These are phyloP conservation scores for Botryotinia convoluta DNA, from an alignment of 2,329 filamentous ascomycete species.

Conservation along the genomic window DNA sequence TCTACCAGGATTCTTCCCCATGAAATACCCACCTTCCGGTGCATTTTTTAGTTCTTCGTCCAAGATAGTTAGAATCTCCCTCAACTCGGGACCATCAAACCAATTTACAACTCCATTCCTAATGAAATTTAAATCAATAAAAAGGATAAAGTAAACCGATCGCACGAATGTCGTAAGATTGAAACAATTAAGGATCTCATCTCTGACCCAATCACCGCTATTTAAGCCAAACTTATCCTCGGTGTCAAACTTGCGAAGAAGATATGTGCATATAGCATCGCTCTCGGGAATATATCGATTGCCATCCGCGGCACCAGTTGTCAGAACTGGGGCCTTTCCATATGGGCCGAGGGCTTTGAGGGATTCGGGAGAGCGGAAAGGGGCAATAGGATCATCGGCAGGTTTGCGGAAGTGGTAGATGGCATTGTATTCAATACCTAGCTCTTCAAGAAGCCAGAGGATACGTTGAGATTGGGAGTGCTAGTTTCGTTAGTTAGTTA, in stretches of 20 bases:
- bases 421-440: slow-evolving; percentile 72
- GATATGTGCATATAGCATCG: slow-evolving; percentile 36
- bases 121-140: slow-evolving; percentile 29
- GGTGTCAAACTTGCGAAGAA: slow-evolving; percentile 39
- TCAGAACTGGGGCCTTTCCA: slow-evolving; percentile 77
- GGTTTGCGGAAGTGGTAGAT: slow-evolving; percentile 66
- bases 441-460: slow-evolving; percentile 66
- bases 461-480: slow-evolving; percentile 65
- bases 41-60: slow-evolving; percentile 29
- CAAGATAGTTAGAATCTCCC: slow-evolving; percentile 24
- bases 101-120: slow-evolving; percentile 17
- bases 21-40: slow-evolving; percentile 29
- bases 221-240: slow-evolving; percentile 33
- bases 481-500: slow-evolving; percentile 40
- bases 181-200: slow-evolving; percentile 35
- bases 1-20: slow-evolving; percentile 35
- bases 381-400: slow-evolving; percentile 44
- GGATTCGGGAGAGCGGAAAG: slow-evolving; percentile 62
- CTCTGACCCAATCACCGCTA: slow-evolving; percentile 36
- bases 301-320: slow-evolving; percentile 33
- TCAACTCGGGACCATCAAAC: slow-evolving; percentile 24
- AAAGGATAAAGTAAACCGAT: slow-evolving; percentile 26
- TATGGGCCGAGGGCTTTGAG: slow-evolving; percentile 72
- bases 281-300: slow-evolving; percentile 33
- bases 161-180: slow-evolving; percentile 28